Conservation (phyloP, 805 yeast genomes). For the Starmerella powellii region DNA sequence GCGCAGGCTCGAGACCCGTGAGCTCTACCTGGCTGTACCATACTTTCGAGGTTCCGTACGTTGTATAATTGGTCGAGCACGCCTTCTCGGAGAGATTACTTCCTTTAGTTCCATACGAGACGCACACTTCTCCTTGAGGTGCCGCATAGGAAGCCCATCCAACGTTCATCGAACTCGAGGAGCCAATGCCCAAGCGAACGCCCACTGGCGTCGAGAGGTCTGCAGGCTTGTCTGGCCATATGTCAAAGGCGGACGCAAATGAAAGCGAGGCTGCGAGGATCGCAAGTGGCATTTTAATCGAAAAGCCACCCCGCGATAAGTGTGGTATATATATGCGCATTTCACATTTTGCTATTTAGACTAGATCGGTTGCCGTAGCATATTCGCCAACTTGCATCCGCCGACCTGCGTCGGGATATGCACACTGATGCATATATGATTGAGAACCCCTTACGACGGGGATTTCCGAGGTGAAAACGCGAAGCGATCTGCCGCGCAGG, state of each 20-base stretch:
- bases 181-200: conserved; percentile 5
- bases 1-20: conserved; percentile 1
- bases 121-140: conserved; percentile 1
- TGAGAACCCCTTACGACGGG: no score
- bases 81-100: background rate
- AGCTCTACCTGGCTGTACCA: conserved; percentile 7
- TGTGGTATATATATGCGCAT: no score
- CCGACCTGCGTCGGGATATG: no score
- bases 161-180: conserved; percentile 6
- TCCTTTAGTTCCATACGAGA: background rate
- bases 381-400: no score
- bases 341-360: no score
- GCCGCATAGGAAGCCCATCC: conserved; percentile 8
- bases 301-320: no score
- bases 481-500: no score
- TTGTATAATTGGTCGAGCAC: background rate
- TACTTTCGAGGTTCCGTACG: conserved; percentile 4
- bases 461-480: no score
- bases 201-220: conserved; percentile 8
- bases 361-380: no score
- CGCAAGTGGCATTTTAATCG: no score
- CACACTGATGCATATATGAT: no score
- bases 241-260: background rate
- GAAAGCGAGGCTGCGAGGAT: no score
- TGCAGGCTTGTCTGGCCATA: conserved; percentile 7